Conservation (phyloP, 495 filamentous ascomycete genomes). For the Penicillium canariense region DNA sequence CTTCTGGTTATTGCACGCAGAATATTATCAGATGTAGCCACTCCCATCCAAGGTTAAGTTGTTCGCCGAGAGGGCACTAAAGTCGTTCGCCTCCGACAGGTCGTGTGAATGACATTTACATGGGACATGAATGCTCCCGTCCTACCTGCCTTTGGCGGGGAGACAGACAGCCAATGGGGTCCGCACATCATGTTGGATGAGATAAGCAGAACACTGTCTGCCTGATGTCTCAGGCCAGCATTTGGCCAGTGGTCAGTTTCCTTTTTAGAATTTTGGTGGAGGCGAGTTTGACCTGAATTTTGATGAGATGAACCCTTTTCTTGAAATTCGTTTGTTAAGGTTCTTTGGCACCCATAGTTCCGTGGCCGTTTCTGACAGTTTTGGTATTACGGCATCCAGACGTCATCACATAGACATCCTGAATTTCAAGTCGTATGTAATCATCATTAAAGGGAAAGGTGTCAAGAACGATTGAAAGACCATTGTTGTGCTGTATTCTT, state of each 20-base stretch:
- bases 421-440: background rate
- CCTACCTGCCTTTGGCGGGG: background rate
- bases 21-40: background rate
- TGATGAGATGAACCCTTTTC: background rate
- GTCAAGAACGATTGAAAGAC: background rate
- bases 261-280: background rate
- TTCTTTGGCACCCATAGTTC: background rate
- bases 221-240: background rate
- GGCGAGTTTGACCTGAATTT: background rate
- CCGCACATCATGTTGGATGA: background rate
- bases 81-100: background rate
- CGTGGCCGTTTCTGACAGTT: background rate
- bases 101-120: background rate
- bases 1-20: background rate
- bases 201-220: background rate
- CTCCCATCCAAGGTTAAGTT: background rate
- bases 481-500: background rate
- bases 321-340: background rate
- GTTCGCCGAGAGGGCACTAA: background rate
- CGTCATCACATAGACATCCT: slow-evolving; percentile 24
- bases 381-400: slow-evolving; percentile 33
- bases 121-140: background rate
- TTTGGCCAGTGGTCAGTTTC: background rate
- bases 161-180: background rate
- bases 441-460: background rate